phyloP scores from a whole-genome alignment of 768 basidiomycete genomes.

The Boletus edulis region DNA sequence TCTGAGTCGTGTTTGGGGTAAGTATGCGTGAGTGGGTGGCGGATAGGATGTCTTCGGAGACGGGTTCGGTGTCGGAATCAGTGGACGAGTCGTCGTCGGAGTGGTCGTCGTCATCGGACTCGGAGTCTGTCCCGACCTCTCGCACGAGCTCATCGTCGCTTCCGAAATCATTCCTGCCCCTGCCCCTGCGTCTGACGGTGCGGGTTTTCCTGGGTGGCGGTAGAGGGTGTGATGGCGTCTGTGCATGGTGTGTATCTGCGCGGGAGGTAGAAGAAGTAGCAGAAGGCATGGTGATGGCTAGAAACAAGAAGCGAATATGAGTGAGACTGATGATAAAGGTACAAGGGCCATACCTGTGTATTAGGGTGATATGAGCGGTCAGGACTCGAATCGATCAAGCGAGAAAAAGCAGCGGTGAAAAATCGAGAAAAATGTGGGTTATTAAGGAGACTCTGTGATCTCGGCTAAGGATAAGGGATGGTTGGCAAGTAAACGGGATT shows the following conservation, averaged over 20 bases:
- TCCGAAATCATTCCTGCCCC: conserved; percentile 54
- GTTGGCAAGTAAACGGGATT: background rate
- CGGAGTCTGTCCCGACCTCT: conserved; percentile 69
- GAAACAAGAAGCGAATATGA: conserved; percentile 1
- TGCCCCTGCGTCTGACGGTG: conserved; percentile 58
- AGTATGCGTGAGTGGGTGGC: conserved; percentile 51
- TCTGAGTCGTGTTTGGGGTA: conserved; percentile 69
- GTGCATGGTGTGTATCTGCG: conserved; percentile 28
- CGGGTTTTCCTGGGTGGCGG: conserved; percentile 36
- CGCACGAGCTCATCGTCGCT: conserved; percentile 81
- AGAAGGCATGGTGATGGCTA: conserved; percentile 46
- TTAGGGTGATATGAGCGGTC: conserved; percentile 25
- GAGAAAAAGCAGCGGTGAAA: conserved; percentile 20
- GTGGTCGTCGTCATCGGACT: conserved; percentile 56
- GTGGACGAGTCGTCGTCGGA: conserved; percentile 59
- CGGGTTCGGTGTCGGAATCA: conserved; percentile 72
- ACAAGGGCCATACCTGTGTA: background rate
- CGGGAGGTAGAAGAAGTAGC: conserved; percentile 34
- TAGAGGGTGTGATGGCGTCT: conserved; percentile 32
- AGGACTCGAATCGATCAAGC: conserved; percentile 26
- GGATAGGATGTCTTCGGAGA: conserved; percentile 57
- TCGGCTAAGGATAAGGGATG: conserved; percentile 15
- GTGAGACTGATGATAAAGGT: background rate
- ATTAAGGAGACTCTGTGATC: conserved; percentile 6
- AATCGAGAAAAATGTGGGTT: conserved; percentile 13